Conservation (phyloP, 352 stramenopile genomes). For the Globisporangium acanthophoron region DNA sequence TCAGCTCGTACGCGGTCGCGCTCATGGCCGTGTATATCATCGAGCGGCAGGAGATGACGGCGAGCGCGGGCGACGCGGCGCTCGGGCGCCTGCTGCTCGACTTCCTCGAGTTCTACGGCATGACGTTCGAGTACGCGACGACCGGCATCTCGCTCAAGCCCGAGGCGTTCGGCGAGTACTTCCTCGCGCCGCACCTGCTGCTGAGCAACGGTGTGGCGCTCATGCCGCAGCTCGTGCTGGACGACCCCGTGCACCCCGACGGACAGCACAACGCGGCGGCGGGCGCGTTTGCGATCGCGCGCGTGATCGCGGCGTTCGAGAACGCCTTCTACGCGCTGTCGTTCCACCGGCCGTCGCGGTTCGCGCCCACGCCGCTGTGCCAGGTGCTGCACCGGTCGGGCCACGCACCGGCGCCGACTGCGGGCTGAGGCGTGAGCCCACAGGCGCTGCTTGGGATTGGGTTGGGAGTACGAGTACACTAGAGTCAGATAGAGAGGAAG, state of each 20-base stretch:
- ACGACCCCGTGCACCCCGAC: conserved; percentile 73
- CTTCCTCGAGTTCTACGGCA: conserved; percentile 89
- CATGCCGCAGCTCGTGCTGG: conserved; percentile 80
- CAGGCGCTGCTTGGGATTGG: too few relatives aligned
- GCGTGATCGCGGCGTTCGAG: conserved; percentile 74
- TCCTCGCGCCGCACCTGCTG: conserved; percentile 39
- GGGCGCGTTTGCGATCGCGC: conserved; percentile 69
- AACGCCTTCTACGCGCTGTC: conserved; percentile 74
- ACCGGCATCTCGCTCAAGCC: conserved; percentile 80
- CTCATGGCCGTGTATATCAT: conserved; percentile 83
- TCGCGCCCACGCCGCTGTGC: conserved; percentile 72
- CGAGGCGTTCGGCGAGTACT: conserved; percentile 77
- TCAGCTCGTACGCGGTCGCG: conserved; percentile 86
- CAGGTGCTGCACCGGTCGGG: conserved; percentile 80
- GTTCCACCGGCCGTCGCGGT: conserved; percentile 70
- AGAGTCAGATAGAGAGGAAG: neutral
- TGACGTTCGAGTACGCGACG: conserved; percentile 69
- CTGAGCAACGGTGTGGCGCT: conserved; percentile 29
- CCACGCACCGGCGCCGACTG: conserved; percentile 16
- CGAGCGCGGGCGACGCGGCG: conserved; percentile 9
- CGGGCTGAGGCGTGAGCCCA: conserved; percentile 1
- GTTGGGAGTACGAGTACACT: neutral
- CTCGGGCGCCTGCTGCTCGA: conserved; percentile 73
- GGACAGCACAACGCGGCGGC: conserved; percentile 77
- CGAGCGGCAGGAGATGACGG: conserved; percentile 33